These are phyloP conservation scores for Lophiostoma macrostomum DNA, from an alignment of 495 filamentous ascomycete species.

Conservation along the genomic window DNA sequence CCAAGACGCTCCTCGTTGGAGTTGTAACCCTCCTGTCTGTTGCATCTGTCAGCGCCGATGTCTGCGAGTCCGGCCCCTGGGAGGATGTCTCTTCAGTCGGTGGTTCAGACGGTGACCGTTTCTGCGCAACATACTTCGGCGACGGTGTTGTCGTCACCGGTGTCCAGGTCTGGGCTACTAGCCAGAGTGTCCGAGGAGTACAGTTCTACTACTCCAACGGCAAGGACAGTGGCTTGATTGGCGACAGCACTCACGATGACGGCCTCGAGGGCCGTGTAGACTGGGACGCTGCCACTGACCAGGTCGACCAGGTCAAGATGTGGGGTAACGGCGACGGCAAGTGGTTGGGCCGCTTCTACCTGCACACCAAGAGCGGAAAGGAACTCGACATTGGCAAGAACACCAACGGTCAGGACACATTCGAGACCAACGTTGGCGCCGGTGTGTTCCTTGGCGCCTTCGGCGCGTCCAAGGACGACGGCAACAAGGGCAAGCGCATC, in stretches of 20 bases:
- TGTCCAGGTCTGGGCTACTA: conserved; percentile 19
- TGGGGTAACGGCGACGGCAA: conserved; percentile 21
- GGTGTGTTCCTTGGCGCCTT: conserved; percentile 23
- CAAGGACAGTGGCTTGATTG: not conserved
- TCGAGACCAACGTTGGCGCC: conserved; percentile 9
- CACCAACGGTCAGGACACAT: conserved; percentile 12
- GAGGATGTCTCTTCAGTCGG: conserved; percentile 2
- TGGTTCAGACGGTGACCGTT: not conserved
- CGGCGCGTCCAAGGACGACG: not conserved
- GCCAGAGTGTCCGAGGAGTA: conserved; percentile 7
- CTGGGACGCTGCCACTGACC: conserved; percentile 14
- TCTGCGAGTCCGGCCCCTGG: conserved; percentile 11
- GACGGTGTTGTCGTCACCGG: conserved; percentile 17
- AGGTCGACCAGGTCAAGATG: conserved; percentile 13
- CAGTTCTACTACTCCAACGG: conserved; percentile 29
- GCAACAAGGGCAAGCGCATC: conserved; percentile 5
- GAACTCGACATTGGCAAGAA: conserved; percentile 27
- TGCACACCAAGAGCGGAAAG: conserved; percentile 3
- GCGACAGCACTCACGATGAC: conserved; percentile 19
- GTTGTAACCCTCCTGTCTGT: conserved; percentile 5
- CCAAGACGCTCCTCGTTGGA: conserved; percentile 14
- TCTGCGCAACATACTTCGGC: conserved; percentile 18
- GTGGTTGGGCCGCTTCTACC: conserved; percentile 13
- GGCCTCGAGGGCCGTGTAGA: conserved; percentile 10
- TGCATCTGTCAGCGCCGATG: not conserved